Percentiles rank a stretch among this genome's conserved stretches.
Evolutionary conservation across 2,329 filamentous ascomycete genomes (phyloP).

Genomic region (Aspergillus fumigatus): DNA sequence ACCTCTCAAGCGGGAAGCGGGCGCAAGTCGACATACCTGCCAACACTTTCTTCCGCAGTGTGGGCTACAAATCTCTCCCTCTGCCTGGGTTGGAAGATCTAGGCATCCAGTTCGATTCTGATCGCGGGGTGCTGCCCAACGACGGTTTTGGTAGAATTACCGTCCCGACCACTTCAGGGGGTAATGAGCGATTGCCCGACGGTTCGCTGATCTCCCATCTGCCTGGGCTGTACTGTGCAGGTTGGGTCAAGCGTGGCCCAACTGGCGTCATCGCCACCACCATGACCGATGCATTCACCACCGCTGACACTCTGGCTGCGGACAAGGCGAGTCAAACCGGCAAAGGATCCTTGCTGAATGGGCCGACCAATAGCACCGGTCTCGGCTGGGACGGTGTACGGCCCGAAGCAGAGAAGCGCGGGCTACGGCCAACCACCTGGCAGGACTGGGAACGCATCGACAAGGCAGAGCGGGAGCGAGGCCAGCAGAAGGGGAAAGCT

Average conservation of each 20-base stretch:
- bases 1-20: slow-evolving; percentile 47
- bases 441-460: slow-evolving; percentile 84
- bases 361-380: slow-evolving; percentile 35
- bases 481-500: slow-evolving; percentile 65
- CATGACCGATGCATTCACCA: slow-evolving; percentile 90
- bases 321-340: slow-evolving; percentile 58
- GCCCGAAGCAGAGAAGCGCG: slow-evolving; percentile 52
- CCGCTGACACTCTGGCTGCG: slow-evolving; percentile 74
- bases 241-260: slow-evolving; percentile 93
- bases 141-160: slow-evolving; percentile 73
- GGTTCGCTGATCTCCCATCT: slow-evolving; percentile 47
- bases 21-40: slow-evolving; percentile 54
- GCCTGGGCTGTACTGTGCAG: slow-evolving; percentile 82
- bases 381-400: slow-evolving; percentile 75
- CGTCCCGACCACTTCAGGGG: slow-evolving; percentile 25
- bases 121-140: slow-evolving; percentile 73
- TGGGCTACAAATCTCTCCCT: slow-evolving; percentile 82
- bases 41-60: slow-evolving; percentile 80
- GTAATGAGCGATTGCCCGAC: slow-evolving; percentile 24
- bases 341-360: slow-evolving; percentile 44
- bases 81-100: slow-evolving; percentile 69
- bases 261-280: slow-evolving; percentile 95
- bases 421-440: slow-evolving; percentile 69
- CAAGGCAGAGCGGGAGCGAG: slow-evolving; percentile 64
- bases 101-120: slow-evolving; percentile 71